Base-by-base conservation (phyloP, 345 rosid genomes). In the Pugionium cornutum region DNA sequence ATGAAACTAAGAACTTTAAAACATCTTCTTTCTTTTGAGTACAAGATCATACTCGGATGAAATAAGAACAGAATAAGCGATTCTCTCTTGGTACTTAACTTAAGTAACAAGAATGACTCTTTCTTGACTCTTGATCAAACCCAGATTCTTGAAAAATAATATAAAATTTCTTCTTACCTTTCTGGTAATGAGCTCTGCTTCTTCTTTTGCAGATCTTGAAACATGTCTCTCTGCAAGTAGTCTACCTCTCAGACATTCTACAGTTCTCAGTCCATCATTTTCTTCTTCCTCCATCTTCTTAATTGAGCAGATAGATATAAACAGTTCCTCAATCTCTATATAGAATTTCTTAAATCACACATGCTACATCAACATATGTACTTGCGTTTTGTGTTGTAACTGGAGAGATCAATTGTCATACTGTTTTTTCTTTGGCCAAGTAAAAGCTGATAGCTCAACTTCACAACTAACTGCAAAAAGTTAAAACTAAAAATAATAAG, bases 151-250 rank as follows among this genome's bases (percentile, higher is more conserved):
- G 26, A 30, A 28, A 51, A 18, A 18, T 18, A 18, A 18, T 18
- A 18, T 18, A 18, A 18, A 18, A 18, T 18, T 0, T 18, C 18
- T 18, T 18, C 18, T 18, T 18, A 92, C 98, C 98, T 82, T 85
- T 34, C 40, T 77, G 33, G 76, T 74, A 78, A 80, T 62, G 53
- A 78, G 64, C 39, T 83, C 83, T 55, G 96, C 89, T n/a, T 86
- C 86, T 54, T 89, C 79, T 59, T 86, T 89, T 6, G 86, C 90
- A 50, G 62, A 64, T 76, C 64, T 88, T 42, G 98, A 89, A 69
- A 84, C 83, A 70, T 89, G 94, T 67, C 98, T 89, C 76, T 89
- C 96, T 26, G 98, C 90, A 53, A 84, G 81, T 63, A 92, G 60
- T 73, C 94, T 88, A 57, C 96, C 98, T 83, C 97, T 86, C 34